A percentile compares a stretch with the other conserved stretches of the same genome.
Evolutionary conservation across 805 yeast genomes (phyloP).

Genomic region (Lipomyces orientalis): DNA sequence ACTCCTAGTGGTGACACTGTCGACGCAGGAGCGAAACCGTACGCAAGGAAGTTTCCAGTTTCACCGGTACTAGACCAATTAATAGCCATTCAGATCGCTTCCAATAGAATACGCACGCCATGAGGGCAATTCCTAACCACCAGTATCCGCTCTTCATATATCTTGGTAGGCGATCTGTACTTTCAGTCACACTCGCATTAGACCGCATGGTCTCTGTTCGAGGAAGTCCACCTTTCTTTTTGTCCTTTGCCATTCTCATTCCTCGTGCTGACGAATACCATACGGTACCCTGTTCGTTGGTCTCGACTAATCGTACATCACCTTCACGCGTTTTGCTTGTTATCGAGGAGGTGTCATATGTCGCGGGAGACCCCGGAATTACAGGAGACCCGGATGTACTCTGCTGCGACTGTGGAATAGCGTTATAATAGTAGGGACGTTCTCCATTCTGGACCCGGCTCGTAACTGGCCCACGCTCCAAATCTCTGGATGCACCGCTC

Average conservation of each 20-base stretch:
- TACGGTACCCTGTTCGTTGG: slow-evolving; percentile 7
- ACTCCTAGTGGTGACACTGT: slow-evolving; percentile 59
- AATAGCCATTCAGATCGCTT: not conserved
- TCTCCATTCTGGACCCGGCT: not conserved
- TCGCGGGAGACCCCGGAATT: not conserved
- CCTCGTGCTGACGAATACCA: slow-evolving; percentile 5
- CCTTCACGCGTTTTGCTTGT: not conserved
- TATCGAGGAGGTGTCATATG: slow-evolving; percentile 7
- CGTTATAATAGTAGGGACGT: not conserved
- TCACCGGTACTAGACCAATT: slow-evolving; percentile 48
- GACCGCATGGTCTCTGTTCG: slow-evolving; percentile 14
- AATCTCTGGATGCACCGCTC: not conserved
- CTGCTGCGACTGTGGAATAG: not conserved
- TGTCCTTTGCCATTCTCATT: not conserved
- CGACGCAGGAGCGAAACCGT: slow-evolving; percentile 56
- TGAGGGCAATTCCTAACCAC: slow-evolving; percentile 52
- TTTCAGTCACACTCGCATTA: slow-evolving; percentile 12
- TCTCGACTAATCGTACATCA: slow-evolving; percentile 5
- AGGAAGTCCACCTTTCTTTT: not conserved
- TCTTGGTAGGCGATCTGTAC: slow-evolving; percentile 22
- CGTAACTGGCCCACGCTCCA: not conserved
- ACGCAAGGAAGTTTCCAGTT: slow-evolving; percentile 55
- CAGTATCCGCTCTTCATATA: slow-evolving; percentile 42
- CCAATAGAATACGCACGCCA: slow-evolving; percentile 42
- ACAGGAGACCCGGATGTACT: not conserved